Conservation (phyloP, 768 basidiomycete species). For the Calocybe gangraenosa region DNA sequence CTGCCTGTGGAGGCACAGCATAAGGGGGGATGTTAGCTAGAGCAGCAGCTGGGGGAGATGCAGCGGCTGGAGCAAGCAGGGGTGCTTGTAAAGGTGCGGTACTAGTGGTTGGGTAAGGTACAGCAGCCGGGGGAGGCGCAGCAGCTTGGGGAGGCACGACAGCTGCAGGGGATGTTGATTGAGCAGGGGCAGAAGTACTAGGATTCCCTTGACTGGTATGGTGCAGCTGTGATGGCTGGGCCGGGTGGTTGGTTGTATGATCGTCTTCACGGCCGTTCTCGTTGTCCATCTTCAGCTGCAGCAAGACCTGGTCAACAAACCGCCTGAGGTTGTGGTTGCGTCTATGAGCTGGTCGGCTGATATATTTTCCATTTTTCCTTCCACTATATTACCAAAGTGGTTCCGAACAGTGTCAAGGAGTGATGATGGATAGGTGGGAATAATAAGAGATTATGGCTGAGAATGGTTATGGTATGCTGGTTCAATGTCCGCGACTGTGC, state of each 20-base stretch:
- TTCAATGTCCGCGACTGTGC: no score
- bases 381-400: neutral
- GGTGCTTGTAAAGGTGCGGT: neutral
- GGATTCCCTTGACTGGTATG: neutral
- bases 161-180: neutral
- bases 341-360: no score
- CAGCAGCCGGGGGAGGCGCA: neutral
- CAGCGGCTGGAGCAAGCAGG: neutral
- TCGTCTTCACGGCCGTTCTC: slow-evolving; percentile 9
- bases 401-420: slow-evolving; percentile 8
- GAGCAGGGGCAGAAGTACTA: neutral
- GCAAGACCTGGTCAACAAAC: neutral
- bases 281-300: slow-evolving; percentile 6
- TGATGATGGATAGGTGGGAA: no score
- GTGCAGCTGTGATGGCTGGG: neutral
- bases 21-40: no score
- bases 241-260: neutral
- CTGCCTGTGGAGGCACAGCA: no score
- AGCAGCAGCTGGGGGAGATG: no score
- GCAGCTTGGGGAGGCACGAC: neutral
- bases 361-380: neutral
- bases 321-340: no score
- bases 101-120: slow-evolving; percentile 4
- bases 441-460: no score
- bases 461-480: no score